phyloP scores from a whole-genome alignment of 2,329 filamentous ascomycete genomes.

The Botrytis aclada region DNA sequence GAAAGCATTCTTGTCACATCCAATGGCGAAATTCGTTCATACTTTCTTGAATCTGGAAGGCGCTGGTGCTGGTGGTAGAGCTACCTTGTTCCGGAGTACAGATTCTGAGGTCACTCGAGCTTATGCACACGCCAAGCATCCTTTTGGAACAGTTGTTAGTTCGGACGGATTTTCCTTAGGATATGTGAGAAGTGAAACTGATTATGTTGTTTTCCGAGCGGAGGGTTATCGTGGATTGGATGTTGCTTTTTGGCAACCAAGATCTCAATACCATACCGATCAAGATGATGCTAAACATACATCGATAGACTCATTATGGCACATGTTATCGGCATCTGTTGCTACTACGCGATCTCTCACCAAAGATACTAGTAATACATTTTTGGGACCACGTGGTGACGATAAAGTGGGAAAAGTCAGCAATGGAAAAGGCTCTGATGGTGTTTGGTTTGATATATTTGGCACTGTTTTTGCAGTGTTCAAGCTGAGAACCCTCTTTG shows the following conservation, averaged over 20 bases:
- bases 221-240: conserved; percentile 85
- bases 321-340: conserved; percentile 86
- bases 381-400: conserved; percentile 57
- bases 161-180: conserved; percentile 80
- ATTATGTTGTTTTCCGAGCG: conserved; percentile 80
- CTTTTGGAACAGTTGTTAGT: conserved; percentile 79
- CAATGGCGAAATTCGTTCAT: conserved; percentile 74
- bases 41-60: conserved; percentile 95
- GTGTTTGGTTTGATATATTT: conserved; percentile 94
- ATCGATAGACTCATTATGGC: conserved; percentile 71
- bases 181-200: conserved; percentile 79
- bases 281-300: conserved; percentile 83
- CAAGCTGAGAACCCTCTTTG: conserved; percentile 78
- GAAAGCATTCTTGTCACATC: conserved; percentile 77
- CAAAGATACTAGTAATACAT: conserved; percentile 62
- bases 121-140: conserved; percentile 68
- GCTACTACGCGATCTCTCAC: conserved; percentile 71
- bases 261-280: conserved; percentile 85
- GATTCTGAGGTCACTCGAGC: conserved; percentile 81
- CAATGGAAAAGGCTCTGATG: conserved; percentile 63
- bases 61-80: conserved; percentile 85
- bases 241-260: conserved; percentile 84
- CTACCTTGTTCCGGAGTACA: conserved; percentile 81
- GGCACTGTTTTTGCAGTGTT: conserved; percentile 77
- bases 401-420: conserved; percentile 58